Conservation (phyloP, 2,329 filamentous ascomycete species). For the Penicillium sp. region DNA sequence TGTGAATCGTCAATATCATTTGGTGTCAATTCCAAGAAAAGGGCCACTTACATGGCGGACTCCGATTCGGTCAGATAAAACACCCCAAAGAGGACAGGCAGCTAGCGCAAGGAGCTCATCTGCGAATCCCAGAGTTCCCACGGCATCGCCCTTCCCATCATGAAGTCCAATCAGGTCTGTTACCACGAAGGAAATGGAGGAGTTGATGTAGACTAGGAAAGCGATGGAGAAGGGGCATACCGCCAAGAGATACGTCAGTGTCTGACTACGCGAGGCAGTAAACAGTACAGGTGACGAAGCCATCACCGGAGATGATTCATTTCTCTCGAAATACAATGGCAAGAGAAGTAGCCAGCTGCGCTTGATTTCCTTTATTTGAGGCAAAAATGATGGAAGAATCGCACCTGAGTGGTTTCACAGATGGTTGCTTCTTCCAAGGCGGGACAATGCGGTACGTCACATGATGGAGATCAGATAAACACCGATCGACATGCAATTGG, state of each 20-base stretch:
- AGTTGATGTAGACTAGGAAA: constrained; percentile 64
- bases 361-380: background rate
- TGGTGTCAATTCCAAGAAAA: background rate
- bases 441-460: constrained; percentile 7
- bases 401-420: background rate
- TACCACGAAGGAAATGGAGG: constrained; percentile 61
- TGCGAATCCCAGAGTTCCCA: constrained; percentile 52
- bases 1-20: constrained; percentile 20
- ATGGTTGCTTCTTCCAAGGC: constrained; percentile 3
- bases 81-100: constrained; percentile 50
- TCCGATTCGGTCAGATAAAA: constrained; percentile 49
- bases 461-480: constrained; percentile 13
- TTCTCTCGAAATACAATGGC: background rate
- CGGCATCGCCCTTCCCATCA: constrained; percentile 56
- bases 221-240: constrained; percentile 63
- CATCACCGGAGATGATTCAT: constrained; percentile 27
- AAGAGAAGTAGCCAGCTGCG: background rate
- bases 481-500: background rate
- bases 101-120: constrained; percentile 48
- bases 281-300: constrained; percentile 42
- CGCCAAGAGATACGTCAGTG: constrained; percentile 57
- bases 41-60: constrained; percentile 43
- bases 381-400: background rate
- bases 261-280: constrained; percentile 56
- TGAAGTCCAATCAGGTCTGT: constrained; percentile 59